Conservation (phyloP, 495 filamentous ascomycete species). For the Xylaria telfairii region DNA sequence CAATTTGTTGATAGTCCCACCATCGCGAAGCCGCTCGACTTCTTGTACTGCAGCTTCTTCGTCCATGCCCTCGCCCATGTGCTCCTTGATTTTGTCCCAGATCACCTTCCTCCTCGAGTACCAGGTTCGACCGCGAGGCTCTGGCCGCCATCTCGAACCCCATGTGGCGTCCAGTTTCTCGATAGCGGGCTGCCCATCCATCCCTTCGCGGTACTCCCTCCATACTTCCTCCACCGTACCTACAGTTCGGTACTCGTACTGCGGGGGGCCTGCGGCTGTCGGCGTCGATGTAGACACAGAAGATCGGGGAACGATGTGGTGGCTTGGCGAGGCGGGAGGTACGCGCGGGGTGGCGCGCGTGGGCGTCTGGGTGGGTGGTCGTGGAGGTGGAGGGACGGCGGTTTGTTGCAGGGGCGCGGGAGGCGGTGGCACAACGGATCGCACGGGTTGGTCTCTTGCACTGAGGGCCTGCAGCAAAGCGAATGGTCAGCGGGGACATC, state of each 20-base stretch:
- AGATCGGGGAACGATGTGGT: constrained; percentile 27
- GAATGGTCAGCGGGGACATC: not conserved
- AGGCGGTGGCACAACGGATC: constrained; percentile 36
- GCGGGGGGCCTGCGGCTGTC: constrained; percentile 31
- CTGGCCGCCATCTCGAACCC: constrained; percentile 43
- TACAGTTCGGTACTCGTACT: constrained; percentile 42
- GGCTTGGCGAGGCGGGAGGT: constrained; percentile 34
- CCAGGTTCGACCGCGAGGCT: constrained; percentile 44
- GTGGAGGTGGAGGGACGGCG: constrained; percentile 33
- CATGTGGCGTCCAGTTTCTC: constrained; percentile 41
- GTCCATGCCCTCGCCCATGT: constrained; percentile 39
- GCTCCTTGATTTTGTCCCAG: constrained; percentile 45
- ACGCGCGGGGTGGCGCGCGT: constrained; percentile 33
- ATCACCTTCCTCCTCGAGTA: constrained; percentile 45
- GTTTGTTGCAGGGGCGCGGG: constrained; percentile 35
- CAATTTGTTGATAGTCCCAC: constrained; percentile 43
- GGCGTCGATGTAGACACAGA: constrained; percentile 32
- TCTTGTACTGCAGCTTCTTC: constrained; percentile 41
- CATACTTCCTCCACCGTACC: constrained; percentile 43
- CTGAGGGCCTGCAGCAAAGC: constrained; percentile 31
- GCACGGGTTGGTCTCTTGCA: constrained; percentile 32
- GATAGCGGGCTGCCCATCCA: constrained; percentile 42
- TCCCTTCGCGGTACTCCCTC: constrained; percentile 43
- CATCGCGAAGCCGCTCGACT: constrained; percentile 41
- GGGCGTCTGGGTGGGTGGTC: constrained; percentile 34